Conservation (phyloP, 305 asterid genomes). For the Rubia peregrina region DNA sequence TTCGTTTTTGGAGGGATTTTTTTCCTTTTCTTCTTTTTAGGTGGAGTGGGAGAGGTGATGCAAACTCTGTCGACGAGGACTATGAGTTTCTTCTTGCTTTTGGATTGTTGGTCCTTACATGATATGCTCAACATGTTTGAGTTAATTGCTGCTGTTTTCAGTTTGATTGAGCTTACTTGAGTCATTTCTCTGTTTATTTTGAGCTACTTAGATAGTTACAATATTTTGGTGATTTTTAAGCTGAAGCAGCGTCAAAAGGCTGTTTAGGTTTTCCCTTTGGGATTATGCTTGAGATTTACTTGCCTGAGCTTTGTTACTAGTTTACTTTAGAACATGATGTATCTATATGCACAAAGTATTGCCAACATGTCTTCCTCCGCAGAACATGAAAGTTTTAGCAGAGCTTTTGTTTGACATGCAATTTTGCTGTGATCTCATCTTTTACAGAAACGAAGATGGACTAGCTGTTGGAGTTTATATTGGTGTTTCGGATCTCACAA, state of each 20-base stretch:
- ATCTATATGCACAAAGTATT: background rate
- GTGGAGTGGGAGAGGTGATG: background rate
- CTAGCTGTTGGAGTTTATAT: constrained; percentile 63
- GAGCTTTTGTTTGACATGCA: background rate
- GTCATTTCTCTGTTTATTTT: background rate
- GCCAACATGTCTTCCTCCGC: background rate
- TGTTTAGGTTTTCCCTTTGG: background rate
- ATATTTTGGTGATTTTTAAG: background rate
- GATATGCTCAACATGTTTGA: background rate
- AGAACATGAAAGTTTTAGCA: background rate
- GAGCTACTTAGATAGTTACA: background rate
- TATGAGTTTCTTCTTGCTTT: background rate
- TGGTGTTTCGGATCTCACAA: constrained; percentile 81
- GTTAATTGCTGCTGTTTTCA: background rate
- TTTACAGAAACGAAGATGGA: constrained; percentile 81
- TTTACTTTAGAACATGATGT: background rate
- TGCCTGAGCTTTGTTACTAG: background rate
- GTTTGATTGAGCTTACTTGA: background rate
- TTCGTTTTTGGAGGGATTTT: background rate
- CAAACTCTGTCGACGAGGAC: background rate
- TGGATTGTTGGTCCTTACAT: background rate
- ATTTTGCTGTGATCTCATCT: background rate
- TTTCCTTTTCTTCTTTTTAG: background rate
- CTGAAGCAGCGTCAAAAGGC: background rate
- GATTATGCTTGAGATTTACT: background rate